These are phyloP conservation scores for Aspergillus pseudoterreus DNA, from an alignment of 2,329 filamentous ascomycete species.

Conservation along the genomic window DNA sequence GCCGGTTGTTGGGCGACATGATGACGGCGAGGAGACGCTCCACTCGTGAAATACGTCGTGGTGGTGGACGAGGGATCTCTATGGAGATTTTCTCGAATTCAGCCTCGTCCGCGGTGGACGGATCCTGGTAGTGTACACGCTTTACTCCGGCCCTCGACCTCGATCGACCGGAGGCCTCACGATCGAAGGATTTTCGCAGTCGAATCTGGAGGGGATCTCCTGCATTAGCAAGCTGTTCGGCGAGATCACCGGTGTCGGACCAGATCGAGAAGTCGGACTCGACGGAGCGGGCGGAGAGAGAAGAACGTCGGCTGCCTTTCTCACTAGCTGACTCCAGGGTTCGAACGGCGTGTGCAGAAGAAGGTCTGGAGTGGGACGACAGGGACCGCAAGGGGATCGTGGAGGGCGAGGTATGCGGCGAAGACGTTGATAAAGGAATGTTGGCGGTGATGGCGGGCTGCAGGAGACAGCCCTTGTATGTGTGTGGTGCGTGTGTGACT, in stretches of 20 bases:
- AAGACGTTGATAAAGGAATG: conserved; percentile 71
- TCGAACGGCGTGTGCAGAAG: conserved; percentile 34
- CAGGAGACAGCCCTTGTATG: conserved; percentile 62
- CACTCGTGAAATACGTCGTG: conserved; percentile 60
- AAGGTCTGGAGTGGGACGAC: conserved; percentile 31
- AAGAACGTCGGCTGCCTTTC: conserved; percentile 52
- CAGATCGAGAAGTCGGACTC: conserved; percentile 74
- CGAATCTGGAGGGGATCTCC: conserved; percentile 75
- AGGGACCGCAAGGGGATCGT: conserved; percentile 86
- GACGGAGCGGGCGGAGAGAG: conserved; percentile 48
- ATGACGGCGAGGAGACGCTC: conserved; percentile 73
- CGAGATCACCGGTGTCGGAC: conserved; percentile 93
- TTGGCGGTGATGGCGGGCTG: conserved; percentile 74
- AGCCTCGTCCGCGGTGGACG: conserved; percentile 40
- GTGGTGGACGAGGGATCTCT: conserved; percentile 67
- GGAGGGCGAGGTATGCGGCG: conserved; percentile 58
- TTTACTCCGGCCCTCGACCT: conserved; percentile 47
- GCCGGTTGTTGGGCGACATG: conserved; percentile 74
- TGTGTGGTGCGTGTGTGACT: conserved; percentile 3
- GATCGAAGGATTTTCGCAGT: conserved; percentile 63
- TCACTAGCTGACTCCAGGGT: conserved; percentile 42
- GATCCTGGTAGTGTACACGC: conserved; percentile 65
- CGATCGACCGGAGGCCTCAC: conserved; percentile 49
- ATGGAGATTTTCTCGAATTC: conserved; percentile 51
- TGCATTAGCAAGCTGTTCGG: conserved; percentile 80